Evolutionary conservation across 192 early-diverging fungal species (phyloP), one percentile per base, ranked within the genome.

Genomic region (Podila minutissima): DNA sequence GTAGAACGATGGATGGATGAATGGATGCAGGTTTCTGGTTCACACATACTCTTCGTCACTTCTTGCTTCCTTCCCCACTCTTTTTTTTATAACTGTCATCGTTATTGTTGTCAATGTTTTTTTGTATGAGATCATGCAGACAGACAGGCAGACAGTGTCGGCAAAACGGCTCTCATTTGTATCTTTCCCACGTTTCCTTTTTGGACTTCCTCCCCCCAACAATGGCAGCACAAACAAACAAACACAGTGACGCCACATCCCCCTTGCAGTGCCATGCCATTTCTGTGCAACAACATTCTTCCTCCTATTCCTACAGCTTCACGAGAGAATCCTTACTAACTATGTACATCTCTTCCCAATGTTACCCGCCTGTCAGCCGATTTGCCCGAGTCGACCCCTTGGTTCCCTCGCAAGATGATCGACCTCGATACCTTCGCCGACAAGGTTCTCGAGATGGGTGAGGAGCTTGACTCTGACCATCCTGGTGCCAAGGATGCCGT

Each of bases 361-460:
- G 13, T 22, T 17, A 0, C 20, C 24, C 4, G 10, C 9, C n/a
- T 26, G 1, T 22, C 72, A 67, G 62, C 19, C 22, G 78, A 72
- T 13, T 50, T 81, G 49, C 66, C 76, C 31, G 76, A 83, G 60
- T 86, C 74, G 13, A 89, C 91, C 46, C 95, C 95, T 29, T 99
- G 97, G 97, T 99, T 97, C 83, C 97, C 97, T 37, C 92, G 95
- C 69, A 97, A 96, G 84, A 90, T 95, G 72, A 74, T 91, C 10
- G 97, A 99, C 74, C 86, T 99, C 62, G 97, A 99, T 74, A 88
- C 90, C 4, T 99, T 96, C 89, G 93, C 95, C 1, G 94, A 95
- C 49, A 94, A 95, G 72, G 95, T 97, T 17, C 87, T 97, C 74
- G 93, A 94, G 79, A 97, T 96, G 89, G 97, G 97, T 33, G 93